Evolutionary conservation across 495 filamentous ascomycete species (phyloP), one percentile per base, ranked within the genome.

Genomic region (Haplographium delicatum): DNA sequence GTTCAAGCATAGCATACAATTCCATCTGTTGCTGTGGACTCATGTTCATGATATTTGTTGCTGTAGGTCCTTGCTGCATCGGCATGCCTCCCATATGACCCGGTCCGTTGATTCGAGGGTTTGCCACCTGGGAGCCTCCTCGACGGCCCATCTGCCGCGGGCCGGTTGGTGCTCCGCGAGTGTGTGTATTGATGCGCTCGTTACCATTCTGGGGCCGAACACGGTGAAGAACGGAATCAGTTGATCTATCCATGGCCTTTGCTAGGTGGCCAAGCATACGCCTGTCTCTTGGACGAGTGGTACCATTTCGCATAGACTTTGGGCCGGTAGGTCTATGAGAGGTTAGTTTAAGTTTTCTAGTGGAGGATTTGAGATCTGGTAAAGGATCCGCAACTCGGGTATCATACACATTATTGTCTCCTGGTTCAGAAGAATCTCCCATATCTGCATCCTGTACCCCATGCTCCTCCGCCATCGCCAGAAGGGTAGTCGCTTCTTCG

Each of bases 231-330:
- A 81, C 72, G 15, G 79, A 73, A 53, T 91, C 89, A 34, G 75
- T 68, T 18, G 72, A 74, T 44, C 93, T 81, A 54, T 94, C 88
- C 81, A 98, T 78, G n/a, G 80, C 81, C 54, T 85, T 86, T 62
- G 88, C 84, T 58, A 97, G 78, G 53, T 97, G 89, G 44, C 89
- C 88, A 47, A 97, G 72, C 70, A 97, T 82, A 30, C 89, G 81
- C 58, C 85, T 87, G 45, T 85, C 81, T 33, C 81, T 77, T 28
- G 49, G 44, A 9, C 60, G 60, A 41, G 20, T 45, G 20, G 37
- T 85, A 24, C 76, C 76, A 63, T 86, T 87, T 51, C 93, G 84
- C 94, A 98, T 97, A 4, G 91, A 88, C 66, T 89, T 93, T 19
- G 93, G 93, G 34, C 90, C 93, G 7, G 91, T 97, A 15, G 93